Conservation (phyloP, 352 stramenopile genomes). For the Globisporangium nunn region DNA sequence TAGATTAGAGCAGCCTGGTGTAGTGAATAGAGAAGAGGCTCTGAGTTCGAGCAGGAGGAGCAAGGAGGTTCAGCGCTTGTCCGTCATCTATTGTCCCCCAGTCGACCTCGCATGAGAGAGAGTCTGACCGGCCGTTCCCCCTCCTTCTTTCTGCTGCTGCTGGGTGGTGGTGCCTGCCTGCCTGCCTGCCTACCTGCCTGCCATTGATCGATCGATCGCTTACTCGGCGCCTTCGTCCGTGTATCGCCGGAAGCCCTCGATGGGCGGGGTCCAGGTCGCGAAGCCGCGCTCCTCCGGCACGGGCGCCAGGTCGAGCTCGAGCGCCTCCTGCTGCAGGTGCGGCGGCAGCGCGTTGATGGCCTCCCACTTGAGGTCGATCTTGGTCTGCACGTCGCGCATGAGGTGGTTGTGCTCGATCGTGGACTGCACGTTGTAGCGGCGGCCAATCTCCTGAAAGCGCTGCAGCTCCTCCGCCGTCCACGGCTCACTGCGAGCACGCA, state of each 20-base stretch:
- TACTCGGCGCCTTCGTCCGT: slow-evolving; percentile 50
- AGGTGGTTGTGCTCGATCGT: slow-evolving; percentile 83
- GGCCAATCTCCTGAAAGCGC: slow-evolving; percentile 73
- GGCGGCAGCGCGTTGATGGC: slow-evolving; percentile 83
- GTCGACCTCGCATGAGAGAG: not conserved
- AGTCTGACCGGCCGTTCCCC: not conserved
- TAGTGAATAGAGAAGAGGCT: not conserved
- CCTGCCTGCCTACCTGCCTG: not conserved
- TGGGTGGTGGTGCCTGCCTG: slow-evolving; percentile 14
- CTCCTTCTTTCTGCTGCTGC: slow-evolving; percentile 9
- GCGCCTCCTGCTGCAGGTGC: slow-evolving; percentile 72
- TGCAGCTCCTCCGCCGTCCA: slow-evolving; percentile 78
- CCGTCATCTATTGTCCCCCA: slow-evolving; percentile 3
- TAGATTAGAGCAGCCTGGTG: not conserved
- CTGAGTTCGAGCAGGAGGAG: too few species aligned
- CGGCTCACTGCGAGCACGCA: slow-evolving; percentile 35
- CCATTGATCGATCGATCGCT: not conserved
- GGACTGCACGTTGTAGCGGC: slow-evolving; percentile 74
- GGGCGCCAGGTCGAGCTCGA: slow-evolving; percentile 58
- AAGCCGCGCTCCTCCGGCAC: slow-evolving; percentile 65
- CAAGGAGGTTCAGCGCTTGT: not conserved
- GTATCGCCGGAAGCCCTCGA: slow-evolving; percentile 82
- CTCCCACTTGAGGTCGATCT: slow-evolving; percentile 90
- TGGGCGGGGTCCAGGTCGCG: slow-evolving; percentile 83
- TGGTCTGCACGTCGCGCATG: slow-evolving; percentile 86